phyloP scores from a whole-genome alignment of 345 rosid genomes.

The Eucalyptus melliodora region DNA sequence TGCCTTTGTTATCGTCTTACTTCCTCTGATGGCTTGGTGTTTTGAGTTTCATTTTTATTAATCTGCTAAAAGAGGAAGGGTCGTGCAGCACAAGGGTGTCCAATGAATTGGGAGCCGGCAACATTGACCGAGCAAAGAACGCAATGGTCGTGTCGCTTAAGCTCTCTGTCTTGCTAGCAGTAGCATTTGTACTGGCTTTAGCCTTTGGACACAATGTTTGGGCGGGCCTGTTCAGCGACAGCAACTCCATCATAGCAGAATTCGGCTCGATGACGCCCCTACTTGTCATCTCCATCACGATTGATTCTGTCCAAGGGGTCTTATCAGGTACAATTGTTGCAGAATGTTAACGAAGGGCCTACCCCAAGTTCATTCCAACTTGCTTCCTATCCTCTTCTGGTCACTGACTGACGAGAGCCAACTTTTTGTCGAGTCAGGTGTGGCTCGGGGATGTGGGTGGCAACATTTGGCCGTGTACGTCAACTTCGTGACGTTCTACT shows the following conservation, averaged over 20 bases:
- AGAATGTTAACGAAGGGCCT: not conserved
- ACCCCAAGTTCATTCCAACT: not conserved
- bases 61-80: not conserved
- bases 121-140: slow-evolving; percentile 24
- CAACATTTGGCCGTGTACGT: slow-evolving; percentile 40
- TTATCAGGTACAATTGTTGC: slow-evolving; percentile 31
- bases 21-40: not conserved
- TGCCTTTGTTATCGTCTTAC: not conserved
- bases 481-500: slow-evolving; percentile 41
- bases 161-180: slow-evolving; percentile 41
- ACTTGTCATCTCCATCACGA: slow-evolving; percentile 34
- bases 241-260: slow-evolving; percentile 11
- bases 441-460: slow-evolving; percentile 78
- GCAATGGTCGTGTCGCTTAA: slow-evolving; percentile 34
- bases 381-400: not conserved
- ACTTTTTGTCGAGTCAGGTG: slow-evolving; percentile 17
- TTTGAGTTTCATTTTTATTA: not conserved
- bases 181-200: slow-evolving; percentile 19
- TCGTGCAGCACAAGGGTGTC: slow-evolving; percentile 68
- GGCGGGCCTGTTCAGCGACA: slow-evolving; percentile 48
- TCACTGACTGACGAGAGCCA: not conserved
- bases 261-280: slow-evolving; percentile 48
- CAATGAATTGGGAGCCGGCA: slow-evolving; percentile 68
- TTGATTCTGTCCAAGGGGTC: slow-evolving; percentile 56
- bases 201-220: slow-evolving; percentile 44